Percentiles rank a stretch among this genome's conserved stretches.
These are phyloP conservation scores for Straminergon stramineum DNA, from an alignment of 225 moss, liverwort and hornwort species.

Conservation along the genomic window DNA sequence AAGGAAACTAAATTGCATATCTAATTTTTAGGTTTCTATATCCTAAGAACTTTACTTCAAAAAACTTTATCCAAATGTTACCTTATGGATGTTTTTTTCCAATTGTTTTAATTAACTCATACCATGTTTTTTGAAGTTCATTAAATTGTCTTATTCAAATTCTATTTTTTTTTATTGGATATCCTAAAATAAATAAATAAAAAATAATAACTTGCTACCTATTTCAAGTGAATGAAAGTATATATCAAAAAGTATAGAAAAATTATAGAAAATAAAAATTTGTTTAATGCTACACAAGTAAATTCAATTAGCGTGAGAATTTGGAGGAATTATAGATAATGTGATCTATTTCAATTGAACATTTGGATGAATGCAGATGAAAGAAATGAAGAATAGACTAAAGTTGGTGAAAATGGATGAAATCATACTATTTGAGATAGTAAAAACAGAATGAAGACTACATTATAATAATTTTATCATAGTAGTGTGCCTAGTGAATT, in stretches of 20 bases:
- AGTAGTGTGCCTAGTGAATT: not conserved
- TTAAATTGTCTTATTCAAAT: not conserved
- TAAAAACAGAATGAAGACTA: not conserved
- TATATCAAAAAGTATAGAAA: too few species aligned
- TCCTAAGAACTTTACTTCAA: not conserved
- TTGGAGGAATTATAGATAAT: not conserved
- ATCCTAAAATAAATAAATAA: too few species aligned
- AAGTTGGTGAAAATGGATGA: not conserved
- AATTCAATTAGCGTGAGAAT: not conserved
- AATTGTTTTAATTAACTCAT: not conserved
- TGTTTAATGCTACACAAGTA: not conserved
- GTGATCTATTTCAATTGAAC: rapidly evolving
- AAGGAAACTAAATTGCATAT: too few species aligned
- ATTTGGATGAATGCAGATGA: not conserved
- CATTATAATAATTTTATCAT: not conserved
- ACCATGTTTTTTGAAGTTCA: not conserved
- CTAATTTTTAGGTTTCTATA: not conserved
- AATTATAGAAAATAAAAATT: not conserved
- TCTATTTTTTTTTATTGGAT: rapidly evolving
- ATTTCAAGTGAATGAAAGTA: not conserved
- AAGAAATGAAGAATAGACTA: too few species aligned
- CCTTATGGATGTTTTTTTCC: not conserved
- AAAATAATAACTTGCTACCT: too few species aligned
- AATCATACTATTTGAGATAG: not conserved
- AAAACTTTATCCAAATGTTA: too few species aligned